Evolutionary conservation across 2,329 filamentous ascomycete species (phyloP).

Genomic region (Chrysoporthe austroafricana): DNA sequence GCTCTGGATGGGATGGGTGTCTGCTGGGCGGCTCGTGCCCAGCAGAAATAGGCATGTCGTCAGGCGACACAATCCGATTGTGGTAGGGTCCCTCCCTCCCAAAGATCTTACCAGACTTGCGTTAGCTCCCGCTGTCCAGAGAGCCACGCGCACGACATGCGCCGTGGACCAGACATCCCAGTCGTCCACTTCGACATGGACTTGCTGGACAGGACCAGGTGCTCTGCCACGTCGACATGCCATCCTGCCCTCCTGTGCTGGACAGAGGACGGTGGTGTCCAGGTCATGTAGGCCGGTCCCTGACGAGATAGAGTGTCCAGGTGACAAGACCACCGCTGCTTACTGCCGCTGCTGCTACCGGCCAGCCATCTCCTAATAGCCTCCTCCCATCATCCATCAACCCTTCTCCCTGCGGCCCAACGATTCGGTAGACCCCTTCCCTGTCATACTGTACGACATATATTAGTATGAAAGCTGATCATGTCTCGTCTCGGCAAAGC

Average conservation of each 20-base stretch:
- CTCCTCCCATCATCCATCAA: not conserved
- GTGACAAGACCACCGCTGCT: too few relatives aligned
- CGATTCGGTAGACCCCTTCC: constrained; percentile 15
- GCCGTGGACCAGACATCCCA: constrained; percentile 12
- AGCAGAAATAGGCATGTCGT: constrained; percentile 11
- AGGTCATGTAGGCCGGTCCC: too few relatives aligned
- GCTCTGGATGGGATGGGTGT: constrained; percentile 22
- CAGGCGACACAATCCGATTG: not conserved
- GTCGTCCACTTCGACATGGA: constrained; percentile 9
- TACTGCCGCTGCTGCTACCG: not conserved
- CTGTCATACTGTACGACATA: constrained; percentile 13
- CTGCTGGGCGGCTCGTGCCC: not conserved
- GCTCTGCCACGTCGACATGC: not conserved
- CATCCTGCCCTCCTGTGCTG: not conserved
- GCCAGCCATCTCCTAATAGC: not conserved
- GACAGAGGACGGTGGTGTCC: not conserved
- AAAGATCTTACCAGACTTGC: constrained; percentile 20
- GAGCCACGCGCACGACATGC: constrained; percentile 15
- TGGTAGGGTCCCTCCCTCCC: not conserved
- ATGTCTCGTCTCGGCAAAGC: constrained; percentile 16
- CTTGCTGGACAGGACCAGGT: not conserved
- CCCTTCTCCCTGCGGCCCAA: constrained; percentile 10
- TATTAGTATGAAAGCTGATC: constrained; percentile 7
- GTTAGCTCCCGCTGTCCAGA: constrained; percentile 26
- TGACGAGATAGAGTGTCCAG: too few relatives aligned